A percentile compares a stretch with the other conserved stretches of the same genome.
These are phyloP conservation scores for Dictyostelium discoideum DNA, from an alignment of 78 protist genomes.

Conservation along the genomic window dicty_2.7 NC_007090.3:32001-32500, in stretches of 20 bases:
- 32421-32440: neutral
- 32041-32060: slow-evolving; percentile 30
- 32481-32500: neutral
- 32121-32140: slow-evolving; percentile 30
- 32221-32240: neutral
- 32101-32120: neutral
- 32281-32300: slow-evolving; percentile 58
- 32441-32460: neutral
- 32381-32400: slow-evolving; percentile 10
- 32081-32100: slow-evolving; percentile 9
- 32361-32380: slow-evolving; percentile 17
- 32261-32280: slow-evolving; percentile 50
- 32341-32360: slow-evolving; percentile 14
- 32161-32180: slow-evolving; percentile 48
- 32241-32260: neutral
- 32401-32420: slow-evolving; percentile 9
- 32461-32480: neutral
- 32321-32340: slow-evolving; percentile 31
- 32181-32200: slow-evolving; percentile 31
- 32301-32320: slow-evolving; percentile 57
- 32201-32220: slow-evolving; percentile 38
- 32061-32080: slow-evolving; percentile 52
- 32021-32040: neutral
- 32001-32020: neutral
- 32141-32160: slow-evolving; percentile 10